phyloP scores from a whole-genome alignment of 768 basidiomycete species.

The Boletellus ananiceps region DNA sequence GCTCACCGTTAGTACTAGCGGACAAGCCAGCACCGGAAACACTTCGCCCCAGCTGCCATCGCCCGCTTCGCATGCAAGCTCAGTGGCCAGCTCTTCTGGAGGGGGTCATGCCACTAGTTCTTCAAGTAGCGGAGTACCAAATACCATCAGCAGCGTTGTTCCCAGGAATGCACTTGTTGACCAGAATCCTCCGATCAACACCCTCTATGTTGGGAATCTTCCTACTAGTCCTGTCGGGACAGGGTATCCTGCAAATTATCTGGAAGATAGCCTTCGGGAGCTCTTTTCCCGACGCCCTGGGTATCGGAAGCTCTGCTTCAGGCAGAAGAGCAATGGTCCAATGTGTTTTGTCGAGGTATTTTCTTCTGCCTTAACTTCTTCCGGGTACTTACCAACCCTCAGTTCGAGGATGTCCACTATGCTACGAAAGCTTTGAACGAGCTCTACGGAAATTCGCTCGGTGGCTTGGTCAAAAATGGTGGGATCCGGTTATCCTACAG shows the following conservation, averaged over 20 bases:
- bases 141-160: slow-evolving; percentile 18
- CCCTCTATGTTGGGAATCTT: slow-evolving; percentile 97
- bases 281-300: slow-evolving; percentile 78
- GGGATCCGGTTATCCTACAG: slow-evolving; percentile 97
- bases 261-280: slow-evolving; percentile 83
- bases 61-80: slow-evolving; percentile 63
- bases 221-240: slow-evolving; percentile 73
- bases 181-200: slow-evolving; percentile 98
- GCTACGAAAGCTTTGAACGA: slow-evolving; percentile 88
- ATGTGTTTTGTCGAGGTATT: slow-evolving; percentile 98
- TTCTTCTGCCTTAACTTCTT: background rate
- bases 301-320: slow-evolving; percentile 88
- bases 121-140: slow-evolving; percentile 26
- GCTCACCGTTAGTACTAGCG: slow-evolving; percentile 48
- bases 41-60: slow-evolving; percentile 73
- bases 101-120: slow-evolving; percentile 29
- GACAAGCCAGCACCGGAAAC: slow-evolving; percentile 28
- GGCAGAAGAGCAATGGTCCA: slow-evolving; percentile 95
- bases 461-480: slow-evolving; percentile 88
- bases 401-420: slow-evolving; percentile 88
- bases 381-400: slow-evolving; percentile 7
- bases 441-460: slow-evolving; percentile 86
- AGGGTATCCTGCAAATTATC: slow-evolving; percentile 70
- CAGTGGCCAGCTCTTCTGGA: slow-evolving; percentile 36
- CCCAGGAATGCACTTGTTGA: slow-evolving; percentile 51